These are phyloP conservation scores for Aspergillus intermedius DNA, from an alignment of 2,329 filamentous ascomycete species.

Conservation along the genomic window DNA sequence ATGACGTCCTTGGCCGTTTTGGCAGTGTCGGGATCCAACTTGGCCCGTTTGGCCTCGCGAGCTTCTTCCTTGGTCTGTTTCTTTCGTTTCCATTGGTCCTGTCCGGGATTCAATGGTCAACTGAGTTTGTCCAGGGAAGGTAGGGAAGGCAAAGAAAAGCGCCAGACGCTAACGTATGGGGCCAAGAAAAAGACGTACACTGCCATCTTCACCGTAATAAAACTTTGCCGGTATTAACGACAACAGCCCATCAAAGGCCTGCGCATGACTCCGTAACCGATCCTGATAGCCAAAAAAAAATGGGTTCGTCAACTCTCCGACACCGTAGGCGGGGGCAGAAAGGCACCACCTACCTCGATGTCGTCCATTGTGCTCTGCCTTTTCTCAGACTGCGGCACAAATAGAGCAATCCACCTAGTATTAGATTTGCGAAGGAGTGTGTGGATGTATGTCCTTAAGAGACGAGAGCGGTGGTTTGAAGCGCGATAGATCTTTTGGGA, in stretches of 20 bases:
- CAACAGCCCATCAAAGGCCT: constrained; percentile 79
- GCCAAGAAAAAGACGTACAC: constrained; percentile 51
- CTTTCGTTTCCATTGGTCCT: constrained; percentile 92
- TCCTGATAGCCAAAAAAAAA: constrained; percentile 27
- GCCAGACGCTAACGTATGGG: background rate
- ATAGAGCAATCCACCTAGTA: background rate
- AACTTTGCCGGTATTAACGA: constrained; percentile 84
- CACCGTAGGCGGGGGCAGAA: constrained; percentile 7
- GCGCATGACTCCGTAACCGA: constrained; percentile 49
- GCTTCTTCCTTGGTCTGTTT: constrained; percentile 93
- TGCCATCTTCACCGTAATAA: constrained; percentile 82
- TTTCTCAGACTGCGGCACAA: background rate
- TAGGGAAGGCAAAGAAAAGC: constrained; percentile 8
- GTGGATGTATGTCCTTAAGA: background rate
- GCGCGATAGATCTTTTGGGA: constrained; percentile 15
- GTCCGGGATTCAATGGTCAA: constrained; percentile 8
- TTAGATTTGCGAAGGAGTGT: constrained; percentile 1
- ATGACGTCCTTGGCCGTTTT: constrained; percentile 91
- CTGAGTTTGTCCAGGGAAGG: constrained; percentile 7
- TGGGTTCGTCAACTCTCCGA: constrained; percentile 16
- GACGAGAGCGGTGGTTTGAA: constrained; percentile 14
- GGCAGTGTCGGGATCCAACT: constrained; percentile 82
- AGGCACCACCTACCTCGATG: constrained; percentile 30
- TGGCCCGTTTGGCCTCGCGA: constrained; percentile 73
- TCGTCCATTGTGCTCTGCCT: constrained; percentile 26